phyloP scores from a whole-genome alignment of 371 early-diverging fungal species.

The Actinomucor elegans region DNA sequence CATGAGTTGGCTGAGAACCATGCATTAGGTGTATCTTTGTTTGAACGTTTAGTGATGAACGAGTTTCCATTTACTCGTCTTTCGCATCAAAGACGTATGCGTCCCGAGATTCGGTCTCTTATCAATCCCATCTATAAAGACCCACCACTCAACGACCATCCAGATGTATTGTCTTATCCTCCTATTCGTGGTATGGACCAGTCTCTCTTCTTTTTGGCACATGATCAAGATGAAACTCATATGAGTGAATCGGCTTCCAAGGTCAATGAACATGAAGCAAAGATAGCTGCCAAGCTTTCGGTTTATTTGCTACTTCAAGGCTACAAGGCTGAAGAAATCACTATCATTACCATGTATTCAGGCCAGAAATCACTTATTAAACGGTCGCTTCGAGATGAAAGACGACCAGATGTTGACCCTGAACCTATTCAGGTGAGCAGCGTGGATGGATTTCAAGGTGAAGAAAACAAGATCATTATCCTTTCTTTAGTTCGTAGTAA shows the following conservation, averaged over 20 bases:
- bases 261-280: conserved; percentile 59
- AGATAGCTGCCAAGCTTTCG: conserved; percentile 55
- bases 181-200: conserved; percentile 58
- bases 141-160: conserved; percentile 51
- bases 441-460: conserved; percentile 83
- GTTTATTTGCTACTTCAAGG: conserved; percentile 60
- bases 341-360: conserved; percentile 65
- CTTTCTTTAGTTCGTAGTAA: conserved; percentile 70
- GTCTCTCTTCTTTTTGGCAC: conserved; percentile 56
- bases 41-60: conserved; percentile 65
- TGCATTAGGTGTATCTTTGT: conserved; percentile 62
- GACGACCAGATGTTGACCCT: conserved; percentile 22
- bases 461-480: conserved; percentile 75
- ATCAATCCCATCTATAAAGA: conserved; percentile 58
- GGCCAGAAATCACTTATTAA: conserved; percentile 53
- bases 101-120: conserved; percentile 66
- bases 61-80: conserved; percentile 54
- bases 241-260: conserved; percentile 56
- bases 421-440: conserved; percentile 58
- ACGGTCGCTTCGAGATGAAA: conserved; percentile 36
- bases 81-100: conserved; percentile 71
- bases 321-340: conserved; percentile 44
- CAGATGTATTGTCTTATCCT: conserved; percentile 45
- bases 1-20: conserved; percentile 49
- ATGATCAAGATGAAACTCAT: conserved; percentile 48